Conservation (phyloP, 352 stramenopile species). For the Pythium brachiatum region DNA sequence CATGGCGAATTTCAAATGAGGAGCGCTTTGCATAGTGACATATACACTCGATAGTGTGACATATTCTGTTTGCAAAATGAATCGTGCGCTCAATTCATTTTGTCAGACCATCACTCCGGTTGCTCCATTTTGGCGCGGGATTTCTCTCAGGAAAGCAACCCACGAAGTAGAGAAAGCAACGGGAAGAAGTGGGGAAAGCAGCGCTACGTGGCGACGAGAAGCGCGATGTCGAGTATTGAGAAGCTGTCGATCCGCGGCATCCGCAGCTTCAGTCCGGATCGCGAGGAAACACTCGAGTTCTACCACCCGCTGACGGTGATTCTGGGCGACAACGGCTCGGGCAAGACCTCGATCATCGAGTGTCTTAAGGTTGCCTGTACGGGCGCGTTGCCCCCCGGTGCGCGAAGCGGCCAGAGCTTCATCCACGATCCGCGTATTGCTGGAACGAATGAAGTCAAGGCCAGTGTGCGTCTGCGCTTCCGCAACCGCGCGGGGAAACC, state of each 20-base stretch:
- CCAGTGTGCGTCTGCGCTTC: slow-evolving; percentile 89
- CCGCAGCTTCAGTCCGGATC: slow-evolving; percentile 96
- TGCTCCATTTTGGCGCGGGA: slow-evolving; percentile 18
- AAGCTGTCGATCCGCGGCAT: slow-evolving; percentile 99
- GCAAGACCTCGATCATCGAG: slow-evolving; percentile 99
- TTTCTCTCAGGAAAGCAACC: slow-evolving; percentile 10
- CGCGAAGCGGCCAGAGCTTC: slow-evolving; percentile 90
- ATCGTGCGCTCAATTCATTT: slow-evolving; percentile 28
- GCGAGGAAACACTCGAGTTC: slow-evolving; percentile 96
- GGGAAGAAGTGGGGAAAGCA: neutral
- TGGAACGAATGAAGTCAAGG: slow-evolving; percentile 91
- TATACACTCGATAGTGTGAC: neutral
- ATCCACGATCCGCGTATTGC: slow-evolving; percentile 96
- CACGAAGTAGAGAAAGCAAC: neutral
- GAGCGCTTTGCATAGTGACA: neutral
- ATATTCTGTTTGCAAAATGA: slow-evolving; percentile 6
- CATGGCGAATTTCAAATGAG: slow-evolving; percentile 2
- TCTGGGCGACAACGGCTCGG: slow-evolving; percentile 94
- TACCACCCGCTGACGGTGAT: slow-evolving; percentile 99
- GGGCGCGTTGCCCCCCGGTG: slow-evolving; percentile 91
- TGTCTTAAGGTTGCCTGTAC: slow-evolving; percentile 98
- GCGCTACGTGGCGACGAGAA: neutral
- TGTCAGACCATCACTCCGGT: slow-evolving; percentile 21
- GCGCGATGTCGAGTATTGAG: slow-evolving; percentile 96
- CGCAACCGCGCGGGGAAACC: slow-evolving; percentile 85